A percentile compares a stretch with the other conserved stretches of the same genome.
Evolutionary conservation across 2,329 filamentous ascomycete species (phyloP).

Genomic region (Balansia obtecta): DNA sequence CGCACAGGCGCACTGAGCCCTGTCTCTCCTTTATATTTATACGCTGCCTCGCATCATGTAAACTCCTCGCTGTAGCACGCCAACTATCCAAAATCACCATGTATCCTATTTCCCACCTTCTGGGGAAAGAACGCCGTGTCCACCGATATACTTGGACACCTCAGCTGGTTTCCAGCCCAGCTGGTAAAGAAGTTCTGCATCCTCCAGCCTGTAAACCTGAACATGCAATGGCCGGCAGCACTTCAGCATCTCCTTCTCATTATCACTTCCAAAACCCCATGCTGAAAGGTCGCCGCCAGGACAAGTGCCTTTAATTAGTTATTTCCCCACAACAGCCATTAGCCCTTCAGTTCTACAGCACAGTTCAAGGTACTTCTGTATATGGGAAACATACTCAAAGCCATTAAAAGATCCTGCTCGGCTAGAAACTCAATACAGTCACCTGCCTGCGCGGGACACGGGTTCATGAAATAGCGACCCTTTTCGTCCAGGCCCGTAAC

Average conservation of each 20-base stretch:
- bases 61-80: not conserved
- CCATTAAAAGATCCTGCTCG: slow-evolving; percentile 60
- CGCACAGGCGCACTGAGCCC: too few species aligned
- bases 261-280: slow-evolving; percentile 67
- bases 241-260: slow-evolving; percentile 54
- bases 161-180: slow-evolving; percentile 50
- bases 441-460: slow-evolving; percentile 39
- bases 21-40: too few species aligned
- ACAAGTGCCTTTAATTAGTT: slow-evolving; percentile 43
- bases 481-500: slow-evolving; percentile 63
- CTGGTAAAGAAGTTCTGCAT: slow-evolving; percentile 35
- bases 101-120: slow-evolving; percentile 10
- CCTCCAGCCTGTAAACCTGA: slow-evolving; percentile 53
- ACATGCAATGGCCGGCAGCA: slow-evolving; percentile 65
- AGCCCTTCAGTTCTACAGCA: not conserved
- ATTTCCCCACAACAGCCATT: not conserved
- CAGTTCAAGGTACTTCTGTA: too few species aligned
- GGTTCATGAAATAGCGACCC: slow-evolving; percentile 66
- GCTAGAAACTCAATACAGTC: slow-evolving; percentile 68
- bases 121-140: slow-evolving; percentile 40
- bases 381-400: slow-evolving; percentile 29
- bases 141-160: slow-evolving; percentile 47
- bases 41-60: not conserved
- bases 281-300: slow-evolving; percentile 69
- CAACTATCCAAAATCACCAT: not conserved